Conservation (phyloP, 2,329 filamentous ascomycete species). For the Cucurbitaria berberidis region DNA sequence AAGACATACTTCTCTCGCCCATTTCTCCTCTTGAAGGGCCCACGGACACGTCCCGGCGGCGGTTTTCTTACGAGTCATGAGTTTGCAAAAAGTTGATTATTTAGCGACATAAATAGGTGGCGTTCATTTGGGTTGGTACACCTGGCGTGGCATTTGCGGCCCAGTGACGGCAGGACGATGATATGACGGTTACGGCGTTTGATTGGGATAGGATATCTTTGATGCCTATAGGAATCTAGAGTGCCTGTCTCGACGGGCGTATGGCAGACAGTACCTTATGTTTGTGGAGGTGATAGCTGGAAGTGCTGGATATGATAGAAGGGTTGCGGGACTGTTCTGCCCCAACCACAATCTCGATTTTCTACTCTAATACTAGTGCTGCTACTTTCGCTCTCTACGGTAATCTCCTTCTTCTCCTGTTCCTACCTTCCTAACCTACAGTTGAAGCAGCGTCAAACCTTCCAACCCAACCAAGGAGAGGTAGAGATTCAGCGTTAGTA, state of each 20-base stretch:
- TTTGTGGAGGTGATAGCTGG: too few species aligned
- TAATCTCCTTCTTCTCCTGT: too few species aligned
- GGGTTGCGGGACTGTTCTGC: too few species aligned
- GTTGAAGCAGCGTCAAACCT: too few species aligned
- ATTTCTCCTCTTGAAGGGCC: conserved; percentile 45
- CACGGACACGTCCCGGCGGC: conserved; percentile 37
- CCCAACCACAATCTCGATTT: too few species aligned
- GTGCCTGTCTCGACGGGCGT: conserved; percentile 18
- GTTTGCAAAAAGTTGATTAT: conserved; percentile 17
- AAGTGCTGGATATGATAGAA: too few species aligned
- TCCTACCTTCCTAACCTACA: too few species aligned
- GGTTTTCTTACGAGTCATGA: conserved; percentile 50
- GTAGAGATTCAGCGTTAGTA: too few species aligned
- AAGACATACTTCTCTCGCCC: conserved; percentile 41
- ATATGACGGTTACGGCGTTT: conserved; percentile 18
- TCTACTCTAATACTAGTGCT: too few species aligned
- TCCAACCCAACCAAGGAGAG: too few species aligned
- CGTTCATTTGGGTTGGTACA: conserved; percentile 10
- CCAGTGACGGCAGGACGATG: conserved; percentile 3
- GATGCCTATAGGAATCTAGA: conserved; percentile 12
- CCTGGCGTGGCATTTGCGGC: conserved; percentile 1
- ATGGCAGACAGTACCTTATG: conserved; percentile 11
- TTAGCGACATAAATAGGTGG: conserved; percentile 9
- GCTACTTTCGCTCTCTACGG: too few species aligned
- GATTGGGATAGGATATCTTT: conserved; percentile 16